These are phyloP conservation scores for Hypoxylon trugodes DNA, from an alignment of 495 filamentous ascomycete genomes.

Conservation along the genomic window DNA sequence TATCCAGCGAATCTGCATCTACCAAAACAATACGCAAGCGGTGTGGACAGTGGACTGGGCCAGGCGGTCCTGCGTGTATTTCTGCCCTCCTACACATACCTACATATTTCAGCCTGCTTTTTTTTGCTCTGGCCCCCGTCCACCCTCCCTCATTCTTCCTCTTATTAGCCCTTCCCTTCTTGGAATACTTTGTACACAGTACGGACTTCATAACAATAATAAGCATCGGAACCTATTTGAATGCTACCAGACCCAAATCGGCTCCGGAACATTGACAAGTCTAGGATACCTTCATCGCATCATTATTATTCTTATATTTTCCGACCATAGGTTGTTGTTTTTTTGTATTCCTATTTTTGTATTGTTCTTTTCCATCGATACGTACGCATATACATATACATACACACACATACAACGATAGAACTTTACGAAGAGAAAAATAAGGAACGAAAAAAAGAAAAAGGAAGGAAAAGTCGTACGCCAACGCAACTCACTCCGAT, in stretches of 20 bases:
- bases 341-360: slow-evolving; percentile 3
- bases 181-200: slow-evolving; percentile 35
- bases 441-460: neutral
- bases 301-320: slow-evolving; percentile 14
- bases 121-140: slow-evolving; percentile 5
- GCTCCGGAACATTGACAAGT: slow-evolving; percentile 19
- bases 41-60: slow-evolving; percentile 39
- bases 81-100: slow-evolving; percentile 2
- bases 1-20: slow-evolving; percentile 23
- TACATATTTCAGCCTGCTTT: slow-evolving; percentile 1
- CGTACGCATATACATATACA: slow-evolving; percentile 3
- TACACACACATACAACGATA: neutral
- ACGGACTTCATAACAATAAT: slow-evolving; percentile 24
- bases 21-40: slow-evolving; percentile 31
- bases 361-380: too few species aligned
- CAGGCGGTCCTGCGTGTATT: slow-evolving; percentile 19
- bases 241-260: slow-evolving; percentile 25
- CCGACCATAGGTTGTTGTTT: slow-evolving; percentile 3
- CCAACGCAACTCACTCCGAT: too few species aligned
- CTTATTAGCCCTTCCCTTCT: slow-evolving; percentile 15
- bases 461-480: too few species aligned
- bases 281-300: slow-evolving; percentile 31
- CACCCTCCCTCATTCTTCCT: too few species aligned
- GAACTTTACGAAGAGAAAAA: neutral
- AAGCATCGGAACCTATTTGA: slow-evolving; percentile 31